Conservation (phyloP, 495 filamentous ascomycete species). For the Penicillium alfredii region DNA sequence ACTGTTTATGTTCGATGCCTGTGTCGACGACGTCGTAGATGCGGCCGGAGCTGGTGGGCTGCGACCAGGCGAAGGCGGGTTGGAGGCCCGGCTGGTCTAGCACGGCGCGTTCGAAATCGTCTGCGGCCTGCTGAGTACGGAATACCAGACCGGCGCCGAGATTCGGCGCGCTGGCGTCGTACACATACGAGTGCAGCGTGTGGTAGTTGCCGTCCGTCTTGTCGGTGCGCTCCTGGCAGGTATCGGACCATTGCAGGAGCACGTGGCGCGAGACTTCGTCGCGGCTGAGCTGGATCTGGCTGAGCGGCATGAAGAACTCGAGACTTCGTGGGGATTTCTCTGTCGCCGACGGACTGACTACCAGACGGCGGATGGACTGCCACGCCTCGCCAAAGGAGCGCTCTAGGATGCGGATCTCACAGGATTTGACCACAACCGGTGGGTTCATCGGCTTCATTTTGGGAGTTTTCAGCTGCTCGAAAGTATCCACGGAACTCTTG, state of each 20-base stretch:
- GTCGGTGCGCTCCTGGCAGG: constrained; percentile 26
- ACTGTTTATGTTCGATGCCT: constrained; percentile 29
- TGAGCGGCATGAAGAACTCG: constrained; percentile 36
- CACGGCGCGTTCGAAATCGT: constrained; percentile 28
- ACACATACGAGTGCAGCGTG: constrained; percentile 29
- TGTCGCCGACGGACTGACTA: constrained; percentile 36
- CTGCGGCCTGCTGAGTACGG: constrained; percentile 19
- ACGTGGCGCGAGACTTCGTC: constrained; percentile 24
- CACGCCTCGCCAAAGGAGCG: constrained; percentile 32
- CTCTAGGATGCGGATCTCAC: constrained; percentile 39
- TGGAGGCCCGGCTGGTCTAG: constrained; percentile 20
- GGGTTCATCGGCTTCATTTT: constrained; percentile 33
- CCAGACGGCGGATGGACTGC: constrained; percentile 35
- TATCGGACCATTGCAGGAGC: constrained; percentile 41
- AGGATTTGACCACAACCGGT: constrained; percentile 25
- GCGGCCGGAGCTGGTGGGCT: constrained; percentile 20
- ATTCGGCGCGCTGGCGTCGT: constrained; percentile 33
- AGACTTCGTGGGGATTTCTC: constrained; percentile 28
- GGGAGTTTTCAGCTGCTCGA: constrained; percentile 28
- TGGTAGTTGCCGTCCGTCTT: constrained; percentile 36
- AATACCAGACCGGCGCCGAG: constrained; percentile 30
- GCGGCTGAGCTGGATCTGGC: constrained; percentile 30
- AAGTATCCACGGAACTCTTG: constrained; percentile 30
- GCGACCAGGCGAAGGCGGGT: constrained; percentile 23
- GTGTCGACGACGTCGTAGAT: constrained; percentile 33